Conservation (phyloP, 495 filamentous ascomycete species). For the Choiromyces venosus region DNA sequence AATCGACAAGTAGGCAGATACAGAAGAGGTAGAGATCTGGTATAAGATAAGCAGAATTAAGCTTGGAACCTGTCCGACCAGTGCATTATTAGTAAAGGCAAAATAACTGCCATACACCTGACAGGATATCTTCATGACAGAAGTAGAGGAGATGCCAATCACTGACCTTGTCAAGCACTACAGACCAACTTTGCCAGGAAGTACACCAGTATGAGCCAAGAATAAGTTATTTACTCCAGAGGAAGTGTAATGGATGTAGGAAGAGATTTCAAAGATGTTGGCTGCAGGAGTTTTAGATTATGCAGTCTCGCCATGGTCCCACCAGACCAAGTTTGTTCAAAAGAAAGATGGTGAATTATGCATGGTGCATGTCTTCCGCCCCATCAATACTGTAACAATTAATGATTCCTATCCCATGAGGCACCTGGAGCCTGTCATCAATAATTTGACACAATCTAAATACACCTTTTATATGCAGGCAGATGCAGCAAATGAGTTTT, state of each 20-base stretch:
- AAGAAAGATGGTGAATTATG: not conserved
- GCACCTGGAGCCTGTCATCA: slow-evolving; percentile 6
- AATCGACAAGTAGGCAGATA: not conserved
- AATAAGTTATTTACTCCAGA: not conserved
- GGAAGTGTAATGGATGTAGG: slow-evolving; percentile 5
- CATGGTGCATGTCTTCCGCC: slow-evolving; percentile 11
- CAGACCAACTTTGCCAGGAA: not conserved
- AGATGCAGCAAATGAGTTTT: slow-evolving; percentile 2
- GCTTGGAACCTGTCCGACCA: not conserved
- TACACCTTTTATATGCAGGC: not conserved
- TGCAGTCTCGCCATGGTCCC: slow-evolving; percentile 7
- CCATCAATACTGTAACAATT: not conserved
- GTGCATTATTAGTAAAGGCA: not conserved
- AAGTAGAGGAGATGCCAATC: not conserved
- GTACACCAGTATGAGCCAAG: not conserved
- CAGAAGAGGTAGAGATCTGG: not conserved
- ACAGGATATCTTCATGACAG: slow-evolving; percentile 4
- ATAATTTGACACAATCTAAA: not conserved
- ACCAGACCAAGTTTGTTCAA: slow-evolving; percentile 1
- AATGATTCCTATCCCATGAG: slow-evolving; percentile 7
- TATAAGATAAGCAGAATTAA: not conserved
- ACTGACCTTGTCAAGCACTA: not conserved
- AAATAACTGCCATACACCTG: slow-evolving; percentile 9
- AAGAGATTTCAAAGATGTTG: not conserved
- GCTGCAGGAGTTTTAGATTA: slow-evolving; percentile 10